Evolutionary conservation across 345 rosid species (phyloP).

Genomic region (Linum lewisii): DNA sequence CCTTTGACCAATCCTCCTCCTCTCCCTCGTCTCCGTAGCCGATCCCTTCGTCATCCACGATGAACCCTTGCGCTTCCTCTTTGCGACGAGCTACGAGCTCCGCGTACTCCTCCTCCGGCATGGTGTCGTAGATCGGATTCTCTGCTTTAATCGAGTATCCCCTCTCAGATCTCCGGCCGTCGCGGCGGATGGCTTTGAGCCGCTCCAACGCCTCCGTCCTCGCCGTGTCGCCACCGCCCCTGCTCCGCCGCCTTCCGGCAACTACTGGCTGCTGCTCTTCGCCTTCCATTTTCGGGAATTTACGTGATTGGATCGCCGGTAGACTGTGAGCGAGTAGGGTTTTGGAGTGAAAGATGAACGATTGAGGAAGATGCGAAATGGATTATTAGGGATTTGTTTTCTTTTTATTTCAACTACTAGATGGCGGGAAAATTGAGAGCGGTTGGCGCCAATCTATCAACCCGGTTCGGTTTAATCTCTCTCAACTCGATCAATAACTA

Average conservation of each 20-base stretch:
- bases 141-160: constrained; percentile 58
- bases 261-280: constrained; percentile 35
- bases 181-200: constrained; percentile 58
- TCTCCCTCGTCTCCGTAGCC: constrained; percentile 83
- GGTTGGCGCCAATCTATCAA: background rate
- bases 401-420: background rate
- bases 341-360: background rate
- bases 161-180: constrained; percentile 53
- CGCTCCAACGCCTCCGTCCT: constrained; percentile 61
- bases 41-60: constrained; percentile 63
- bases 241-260: constrained; percentile 39
- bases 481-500: too few species aligned
- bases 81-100: constrained; percentile 65
- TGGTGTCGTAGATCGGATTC: constrained; percentile 66
- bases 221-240: constrained; percentile 44
- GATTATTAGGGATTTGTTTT: background rate
- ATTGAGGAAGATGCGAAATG: background rate
- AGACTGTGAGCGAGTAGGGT: background rate
- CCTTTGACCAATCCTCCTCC: constrained; percentile 84
- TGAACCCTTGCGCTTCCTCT: constrained; percentile 65
- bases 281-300: constrained; percentile 23
- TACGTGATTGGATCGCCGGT: background rate
- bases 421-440: constrained; percentile 1
- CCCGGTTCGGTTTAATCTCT: too few species aligned
- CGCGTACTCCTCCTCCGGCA: constrained; percentile 68